Conservation (phyloP, 2,329 filamentous ascomycete genomes). For the Chrysoporthe austroafricana region DNA sequence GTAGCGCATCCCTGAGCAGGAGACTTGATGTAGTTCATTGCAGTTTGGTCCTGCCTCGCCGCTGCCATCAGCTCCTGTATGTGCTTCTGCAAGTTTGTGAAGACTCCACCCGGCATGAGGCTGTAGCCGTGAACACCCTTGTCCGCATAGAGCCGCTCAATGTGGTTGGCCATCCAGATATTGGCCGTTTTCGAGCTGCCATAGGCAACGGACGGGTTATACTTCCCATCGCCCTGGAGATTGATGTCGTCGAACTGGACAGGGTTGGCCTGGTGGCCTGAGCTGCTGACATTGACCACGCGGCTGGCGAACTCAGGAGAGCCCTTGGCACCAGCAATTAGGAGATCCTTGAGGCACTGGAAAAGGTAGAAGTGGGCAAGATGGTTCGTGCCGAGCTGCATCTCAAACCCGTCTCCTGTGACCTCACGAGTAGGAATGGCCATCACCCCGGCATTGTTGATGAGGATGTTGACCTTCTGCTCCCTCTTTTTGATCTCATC, state of each 20-base stretch:
- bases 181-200: constrained; percentile 50
- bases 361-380: constrained; percentile 58
- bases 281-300: constrained; percentile 49
- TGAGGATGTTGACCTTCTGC: constrained; percentile 36
- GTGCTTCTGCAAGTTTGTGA: constrained; percentile 36
- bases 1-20: constrained; percentile 49
- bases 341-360: constrained; percentile 48
- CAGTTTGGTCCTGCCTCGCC: constrained; percentile 25
- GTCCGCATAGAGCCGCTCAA: constrained; percentile 48
- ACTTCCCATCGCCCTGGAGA: constrained; percentile 37
- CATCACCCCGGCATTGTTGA: constrained; percentile 53
- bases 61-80: constrained; percentile 30
- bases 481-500: constrained; percentile 35
- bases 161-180: constrained; percentile 50
- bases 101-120: constrained; percentile 50
- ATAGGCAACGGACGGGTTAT: constrained; percentile 43
- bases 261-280: constrained; percentile 42
- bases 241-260: constrained; percentile 47
- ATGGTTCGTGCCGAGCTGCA: constrained; percentile 56
- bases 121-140: constrained; percentile 46
- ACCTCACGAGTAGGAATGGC: constrained; percentile 34
- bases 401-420: constrained; percentile 52
- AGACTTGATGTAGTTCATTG: constrained; percentile 36
- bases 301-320: constrained; percentile 43
- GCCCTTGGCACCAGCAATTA: constrained; percentile 45